Conservation (phyloP, 768 basidiomycete genomes). For the Dacryopinax spathularia region DNA sequence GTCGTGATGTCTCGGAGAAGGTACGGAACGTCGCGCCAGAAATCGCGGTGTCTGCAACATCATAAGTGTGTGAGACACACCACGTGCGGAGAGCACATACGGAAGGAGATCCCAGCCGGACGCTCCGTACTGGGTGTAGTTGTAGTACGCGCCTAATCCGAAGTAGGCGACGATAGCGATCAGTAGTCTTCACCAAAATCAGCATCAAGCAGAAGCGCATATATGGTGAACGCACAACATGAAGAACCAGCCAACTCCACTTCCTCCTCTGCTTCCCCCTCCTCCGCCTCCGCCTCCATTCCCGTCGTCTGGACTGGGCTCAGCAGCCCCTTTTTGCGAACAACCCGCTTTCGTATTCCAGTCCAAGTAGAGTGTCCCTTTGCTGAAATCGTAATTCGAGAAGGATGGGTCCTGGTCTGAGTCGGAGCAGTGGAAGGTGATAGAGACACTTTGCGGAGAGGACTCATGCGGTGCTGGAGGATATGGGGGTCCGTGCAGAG, state of each 20-base stretch:
- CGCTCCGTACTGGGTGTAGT: constrained; percentile 77
- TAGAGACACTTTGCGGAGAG: constrained; percentile 42
- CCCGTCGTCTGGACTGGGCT: constrained; percentile 15
- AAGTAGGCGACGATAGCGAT: constrained; percentile 60
- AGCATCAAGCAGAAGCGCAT: neutral
- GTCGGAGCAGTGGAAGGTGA: constrained; percentile 45
- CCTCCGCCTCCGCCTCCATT: constrained; percentile 16
- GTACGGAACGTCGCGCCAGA: constrained; percentile 81
- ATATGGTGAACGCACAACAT: constrained; percentile 46
- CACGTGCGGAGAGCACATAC: constrained; percentile 33
- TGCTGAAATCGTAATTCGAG: constrained; percentile 38
- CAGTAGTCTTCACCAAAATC: constrained; percentile 33
- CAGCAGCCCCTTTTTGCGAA: constrained; percentile 22
- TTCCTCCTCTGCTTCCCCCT: constrained; percentile 32
- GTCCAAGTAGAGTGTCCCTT: constrained; percentile 37
- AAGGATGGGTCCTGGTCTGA: constrained; percentile 35
- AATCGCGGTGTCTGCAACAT: constrained; percentile 58
- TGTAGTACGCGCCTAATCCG: constrained; percentile 67
- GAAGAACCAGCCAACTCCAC: constrained; percentile 82
- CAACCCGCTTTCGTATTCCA: constrained; percentile 57
- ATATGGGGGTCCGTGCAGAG: constrained; percentile 47
- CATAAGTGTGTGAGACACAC: constrained; percentile 2
- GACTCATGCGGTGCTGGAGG: constrained; percentile 34
- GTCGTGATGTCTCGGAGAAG: constrained; percentile 65
- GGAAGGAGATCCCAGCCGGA: constrained; percentile 71